Evolutionary conservation across 768 basidiomycete species (phyloP).

Genomic region (Phlebiopsis flavidoalba): DNA sequence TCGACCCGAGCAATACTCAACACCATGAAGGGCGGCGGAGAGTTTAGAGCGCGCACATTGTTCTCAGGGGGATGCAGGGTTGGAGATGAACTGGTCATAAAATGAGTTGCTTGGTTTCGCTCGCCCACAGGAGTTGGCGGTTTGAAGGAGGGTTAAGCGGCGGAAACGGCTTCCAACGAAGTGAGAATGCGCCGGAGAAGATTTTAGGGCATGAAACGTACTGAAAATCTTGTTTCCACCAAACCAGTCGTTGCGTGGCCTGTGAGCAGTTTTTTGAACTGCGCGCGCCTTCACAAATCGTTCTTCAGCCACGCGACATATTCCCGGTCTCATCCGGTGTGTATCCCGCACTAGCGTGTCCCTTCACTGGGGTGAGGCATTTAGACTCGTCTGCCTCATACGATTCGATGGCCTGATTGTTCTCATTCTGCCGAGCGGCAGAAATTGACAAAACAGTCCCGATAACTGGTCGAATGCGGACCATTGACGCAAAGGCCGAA

Average conservation of each 20-base stretch:
- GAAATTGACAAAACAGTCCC: slow-evolving; percentile 9
- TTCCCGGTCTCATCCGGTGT: slow-evolving; percentile 9
- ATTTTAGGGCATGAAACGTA: slow-evolving; percentile 18
- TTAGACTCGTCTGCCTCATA: slow-evolving; percentile 21
- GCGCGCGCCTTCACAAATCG: slow-evolving; percentile 32
- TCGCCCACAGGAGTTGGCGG: slow-evolving; percentile 78
- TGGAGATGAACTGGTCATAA: slow-evolving; percentile 55
- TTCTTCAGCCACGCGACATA: slow-evolving; percentile 35
- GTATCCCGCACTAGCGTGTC: slow-evolving; percentile 3
- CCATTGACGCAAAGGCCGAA: slow-evolving; percentile 11
- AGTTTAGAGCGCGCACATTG: slow-evolving; percentile 56
- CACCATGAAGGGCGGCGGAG: slow-evolving; percentile 38
- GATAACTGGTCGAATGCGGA: slow-evolving; percentile 1
- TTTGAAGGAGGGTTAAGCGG: slow-evolving; percentile 79
- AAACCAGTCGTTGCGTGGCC: slow-evolving; percentile 61
- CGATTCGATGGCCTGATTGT: slow-evolving; percentile 13
- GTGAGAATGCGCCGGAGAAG: slow-evolving; percentile 18
- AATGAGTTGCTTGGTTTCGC: slow-evolving; percentile 44
- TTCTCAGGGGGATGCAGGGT: slow-evolving; percentile 54
- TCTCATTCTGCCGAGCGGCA: slow-evolving; percentile 1
- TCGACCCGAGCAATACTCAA: slow-evolving; percentile 76
- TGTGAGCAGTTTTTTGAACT: slow-evolving; percentile 37
- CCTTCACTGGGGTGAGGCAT: background rate
- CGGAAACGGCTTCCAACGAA: slow-evolving; percentile 57
- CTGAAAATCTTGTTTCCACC: slow-evolving; percentile 50